A percentile compares a stretch with the other conserved stretches of the same genome.
phyloP scores from a whole-genome alignment of 2,329 filamentous ascomycete genomes.

The Chaetomiaceae sp. region DNA sequence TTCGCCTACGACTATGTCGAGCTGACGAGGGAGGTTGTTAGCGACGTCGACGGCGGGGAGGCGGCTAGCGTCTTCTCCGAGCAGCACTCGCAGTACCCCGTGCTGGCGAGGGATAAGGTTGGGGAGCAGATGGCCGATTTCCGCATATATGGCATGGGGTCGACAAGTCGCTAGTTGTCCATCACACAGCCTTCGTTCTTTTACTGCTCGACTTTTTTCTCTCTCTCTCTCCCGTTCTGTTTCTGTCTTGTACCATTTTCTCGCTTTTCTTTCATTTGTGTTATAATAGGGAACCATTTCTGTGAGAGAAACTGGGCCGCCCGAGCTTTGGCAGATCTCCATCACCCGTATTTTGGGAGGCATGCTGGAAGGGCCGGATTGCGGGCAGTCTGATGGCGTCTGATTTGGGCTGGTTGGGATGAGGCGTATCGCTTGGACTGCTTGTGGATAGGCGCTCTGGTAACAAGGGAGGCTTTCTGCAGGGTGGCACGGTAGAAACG shows the following conservation, averaged over 20 bases:
- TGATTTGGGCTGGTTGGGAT: not conserved
- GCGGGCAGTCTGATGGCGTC: not conserved
- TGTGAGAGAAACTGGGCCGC: not conserved
- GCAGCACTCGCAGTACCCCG: slow-evolving; percentile 3
- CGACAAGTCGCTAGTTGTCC: not conserved
- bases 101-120: slow-evolving; percentile 38
- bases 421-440: not conserved
- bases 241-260: not conserved
- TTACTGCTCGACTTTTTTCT: not conserved
- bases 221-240: not conserved
- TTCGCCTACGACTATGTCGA: slow-evolving; percentile 83
- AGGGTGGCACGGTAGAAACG: not conserved
- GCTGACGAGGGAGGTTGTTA: slow-evolving; percentile 42
- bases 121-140: not conserved
- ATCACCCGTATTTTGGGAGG: slow-evolving; percentile 33
- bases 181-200: not conserved
- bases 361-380: slow-evolving; percentile 29
- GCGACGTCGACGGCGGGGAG: slow-evolving; percentile 37
- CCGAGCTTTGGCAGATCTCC: no score
- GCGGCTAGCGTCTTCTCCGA: slow-evolving; percentile 37
- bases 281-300: not conserved
- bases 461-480: not conserved
- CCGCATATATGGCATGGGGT: not conserved
- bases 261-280: not conserved
- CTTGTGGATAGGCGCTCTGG: not conserved